These are phyloP conservation scores for Alloascoidea hylecoeti DNA, from an alignment of 805 yeast species.

Conservation along the genomic window DNA sequence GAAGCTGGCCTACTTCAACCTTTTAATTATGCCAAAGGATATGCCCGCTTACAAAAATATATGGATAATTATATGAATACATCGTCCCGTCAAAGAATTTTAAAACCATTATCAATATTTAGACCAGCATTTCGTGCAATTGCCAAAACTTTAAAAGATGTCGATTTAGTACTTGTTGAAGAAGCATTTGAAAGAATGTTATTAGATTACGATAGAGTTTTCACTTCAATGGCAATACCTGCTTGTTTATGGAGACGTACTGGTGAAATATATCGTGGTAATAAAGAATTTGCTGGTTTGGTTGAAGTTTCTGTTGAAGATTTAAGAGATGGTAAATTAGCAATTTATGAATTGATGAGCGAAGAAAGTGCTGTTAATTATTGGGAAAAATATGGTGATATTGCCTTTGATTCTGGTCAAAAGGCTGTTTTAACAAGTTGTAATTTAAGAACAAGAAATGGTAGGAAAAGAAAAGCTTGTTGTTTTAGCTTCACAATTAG, in stretches of 20 bases:
- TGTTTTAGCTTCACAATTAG: constrained; percentile 91
- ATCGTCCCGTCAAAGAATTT: constrained; percentile 68
- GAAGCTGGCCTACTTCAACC: constrained; percentile 91
- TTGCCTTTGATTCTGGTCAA: constrained; percentile 91
- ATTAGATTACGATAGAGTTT: constrained; percentile 85
- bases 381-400: constrained; percentile 95
- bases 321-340: constrained; percentile 79
- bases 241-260: constrained; percentile 97
- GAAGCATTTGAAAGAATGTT: constrained; percentile 91
- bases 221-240: constrained; percentile 95
- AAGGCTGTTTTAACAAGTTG: constrained; percentile 92
- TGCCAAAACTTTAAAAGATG: constrained; percentile 80
- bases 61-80: constrained; percentile 89
- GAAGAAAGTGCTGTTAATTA: constrained; percentile 94
- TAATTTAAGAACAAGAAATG: constrained; percentile 71
- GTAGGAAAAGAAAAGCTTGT: constrained; percentile 67
- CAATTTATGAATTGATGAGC: constrained; percentile 87
- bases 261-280: constrained; percentile 90
- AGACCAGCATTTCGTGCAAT: constrained; percentile 91
- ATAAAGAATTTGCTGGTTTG: constrained; percentile 87
- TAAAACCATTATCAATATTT: constrained; percentile 73
- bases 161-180: constrained; percentile 83
- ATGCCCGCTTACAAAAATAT: constrained; percentile 75
- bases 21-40: constrained; percentile 87
- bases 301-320: constrained; percentile 88